Conservation (phyloP, 768 basidiomycete genomes). For the Steccherinum ochraceum region DNA sequence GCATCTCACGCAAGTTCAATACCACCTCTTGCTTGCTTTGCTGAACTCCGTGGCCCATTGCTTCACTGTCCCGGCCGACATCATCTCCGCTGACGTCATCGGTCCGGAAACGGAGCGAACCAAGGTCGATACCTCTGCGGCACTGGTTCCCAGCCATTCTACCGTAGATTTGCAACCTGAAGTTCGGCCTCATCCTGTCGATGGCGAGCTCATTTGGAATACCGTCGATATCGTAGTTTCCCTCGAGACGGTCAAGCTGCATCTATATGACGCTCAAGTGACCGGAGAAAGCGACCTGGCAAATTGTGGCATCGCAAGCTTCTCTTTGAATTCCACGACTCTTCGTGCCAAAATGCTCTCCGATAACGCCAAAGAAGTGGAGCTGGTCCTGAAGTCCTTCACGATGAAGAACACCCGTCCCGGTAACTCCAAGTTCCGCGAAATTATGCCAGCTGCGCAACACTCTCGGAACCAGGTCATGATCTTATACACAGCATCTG, state of each 20-base stretch:
- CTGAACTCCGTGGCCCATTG: conserved; percentile 64
- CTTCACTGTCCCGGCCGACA: conserved; percentile 42
- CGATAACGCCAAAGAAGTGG: conserved; percentile 80
- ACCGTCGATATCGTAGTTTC: conserved; percentile 68
- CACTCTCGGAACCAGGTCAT: conserved; percentile 91
- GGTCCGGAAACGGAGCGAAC: not conserved
- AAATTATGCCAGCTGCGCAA: conserved; percentile 89
- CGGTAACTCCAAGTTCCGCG: conserved; percentile 79
- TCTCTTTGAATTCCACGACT: conserved; percentile 74
- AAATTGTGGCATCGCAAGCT: conserved; percentile 77
- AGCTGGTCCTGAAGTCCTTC: conserved; percentile 84
- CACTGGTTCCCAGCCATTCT: conserved; percentile 13
- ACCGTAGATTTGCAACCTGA: conserved; percentile 52
- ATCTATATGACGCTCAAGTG: conserved; percentile 74
- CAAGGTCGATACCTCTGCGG: conserved; percentile 6
- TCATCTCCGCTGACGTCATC: conserved; percentile 6
- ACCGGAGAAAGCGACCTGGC: conserved; percentile 50
- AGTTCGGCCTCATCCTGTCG: conserved; percentile 29
- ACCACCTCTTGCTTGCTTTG: conserved; percentile 60
- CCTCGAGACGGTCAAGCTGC: conserved; percentile 69
- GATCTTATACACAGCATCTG: conserved; percentile 79
- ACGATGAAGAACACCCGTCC: conserved; percentile 86
- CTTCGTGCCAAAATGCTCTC: conserved; percentile 78
- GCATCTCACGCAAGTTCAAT: conserved; percentile 80
- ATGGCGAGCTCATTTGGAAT: conserved; percentile 42